Evolutionary conservation across 2,329 filamentous ascomycete species (phyloP), one percentile per base, ranked within the genome.

Genomic region (Calonectria pseudoreteaudii): DNA sequence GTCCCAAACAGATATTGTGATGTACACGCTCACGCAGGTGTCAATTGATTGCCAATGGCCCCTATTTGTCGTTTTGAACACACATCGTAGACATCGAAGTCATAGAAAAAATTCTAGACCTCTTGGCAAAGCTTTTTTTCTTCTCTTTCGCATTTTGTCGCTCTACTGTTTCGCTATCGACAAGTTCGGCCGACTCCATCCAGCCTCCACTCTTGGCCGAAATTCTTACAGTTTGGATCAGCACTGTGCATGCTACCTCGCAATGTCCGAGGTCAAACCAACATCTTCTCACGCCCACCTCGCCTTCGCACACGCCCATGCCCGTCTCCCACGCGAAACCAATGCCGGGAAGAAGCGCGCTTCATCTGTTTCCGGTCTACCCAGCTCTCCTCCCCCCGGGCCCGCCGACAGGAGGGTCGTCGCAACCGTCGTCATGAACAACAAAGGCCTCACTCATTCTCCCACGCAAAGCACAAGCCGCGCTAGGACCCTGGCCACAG

Each of bases 291-390:
- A 58, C 71, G 53, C 74, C 60, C 73, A 73, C 62, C 62, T 68
- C 36, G 38, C 49, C 47, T 65, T 70, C 68, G 5, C 53, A 11
- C 67, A 74, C 56, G 50, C 72, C 77, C 56, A 28, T 62, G 34
- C 56, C 56, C 56, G 23, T 23, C 36, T 62, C 68, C 72, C 67
- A 77, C 72, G 75, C 77, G 69, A 76, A 78, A 75, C 73, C 75
- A 79, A 74, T 80, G 74, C 75, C 77, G 75, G 77, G 75, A 75
- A 75, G 74, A 80, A 79, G 74, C 77, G 68, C 74, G 66, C 72
- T 66, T 74, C 72, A 66, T 72, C 75, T 80, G 73, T 79, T 79
- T 73, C 78, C 76, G 74, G 73, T 66, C 60, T 66, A 18, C 53
- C 50, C 50, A 60, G 18, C 31, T 11, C 36, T 38, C 14, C 14